A percentile compares a stretch with the other conserved stretches of the same genome.
phyloP scores from a whole-genome alignment of 805 yeast species.

The Candida rishiriensis region DNA sequence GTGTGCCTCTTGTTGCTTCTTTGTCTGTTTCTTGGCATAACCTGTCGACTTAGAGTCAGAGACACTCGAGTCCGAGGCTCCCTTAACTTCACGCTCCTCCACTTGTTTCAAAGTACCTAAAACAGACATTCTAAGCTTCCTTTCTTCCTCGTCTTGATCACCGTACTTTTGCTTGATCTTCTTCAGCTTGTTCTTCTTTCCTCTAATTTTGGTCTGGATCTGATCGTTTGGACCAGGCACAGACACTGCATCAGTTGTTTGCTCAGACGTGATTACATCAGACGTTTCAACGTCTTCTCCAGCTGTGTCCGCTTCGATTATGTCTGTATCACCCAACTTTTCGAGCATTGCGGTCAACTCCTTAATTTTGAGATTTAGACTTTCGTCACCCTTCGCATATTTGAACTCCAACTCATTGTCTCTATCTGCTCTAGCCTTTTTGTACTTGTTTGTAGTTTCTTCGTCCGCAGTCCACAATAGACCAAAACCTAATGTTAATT shows the following conservation, averaged over 20 bases:
- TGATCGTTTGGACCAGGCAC: constrained; percentile 17
- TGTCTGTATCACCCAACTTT: constrained; percentile 16
- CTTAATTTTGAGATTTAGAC: constrained; percentile 18
- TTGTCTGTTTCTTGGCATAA: constrained; percentile 15
- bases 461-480: constrained; percentile 70
- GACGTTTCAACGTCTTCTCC: constrained; percentile 5
- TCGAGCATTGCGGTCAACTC: constrained; percentile 29
- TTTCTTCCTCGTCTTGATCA: constrained; percentile 90
- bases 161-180: constrained; percentile 80
- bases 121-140: constrained; percentile 67
- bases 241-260: background rate
- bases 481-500: constrained; percentile 85
- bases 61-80: constrained; percentile 1
- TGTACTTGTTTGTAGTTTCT: constrained; percentile 36
- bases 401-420: constrained; percentile 28
- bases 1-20: constrained; percentile 27
- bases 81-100: constrained; percentile 20
- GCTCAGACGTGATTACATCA: constrained; percentile 3
- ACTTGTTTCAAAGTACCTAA: constrained; percentile 75
- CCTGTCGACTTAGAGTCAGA: constrained; percentile 2
- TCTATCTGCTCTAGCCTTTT: constrained; percentile 20
- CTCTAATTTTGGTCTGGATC: constrained; percentile 53
- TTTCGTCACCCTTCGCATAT: constrained; percentile 25
- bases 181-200: constrained; percentile 79
- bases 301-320: constrained; percentile 6